These are phyloP conservation scores for Atkinsonella hypoxylon DNA, from an alignment of 2,329 filamentous ascomycete species.

Conservation along the genomic window DNA sequence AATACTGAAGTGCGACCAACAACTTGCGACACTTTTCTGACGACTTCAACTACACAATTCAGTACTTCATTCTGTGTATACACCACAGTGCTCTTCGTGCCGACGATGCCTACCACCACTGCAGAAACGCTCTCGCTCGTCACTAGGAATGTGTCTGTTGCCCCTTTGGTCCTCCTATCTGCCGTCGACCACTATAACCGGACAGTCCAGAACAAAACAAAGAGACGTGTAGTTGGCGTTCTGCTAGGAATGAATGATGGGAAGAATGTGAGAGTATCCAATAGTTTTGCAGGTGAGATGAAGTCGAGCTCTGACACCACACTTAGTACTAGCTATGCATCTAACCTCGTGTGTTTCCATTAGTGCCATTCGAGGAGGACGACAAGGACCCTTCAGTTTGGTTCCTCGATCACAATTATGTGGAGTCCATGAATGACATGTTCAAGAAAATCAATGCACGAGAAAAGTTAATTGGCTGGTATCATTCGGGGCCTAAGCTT, in stretches of 20 bases:
- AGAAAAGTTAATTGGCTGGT: constrained; percentile 99
- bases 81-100: neutral
- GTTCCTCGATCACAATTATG: constrained; percentile 99
- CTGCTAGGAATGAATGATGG: constrained; percentile 92
- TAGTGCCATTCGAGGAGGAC: constrained; percentile 97
- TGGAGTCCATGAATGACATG: constrained; percentile 99
- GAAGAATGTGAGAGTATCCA: constrained; percentile 91
- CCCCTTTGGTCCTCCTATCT: constrained; percentile 92
- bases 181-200: constrained; percentile 98
- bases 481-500: constrained; percentile 95
- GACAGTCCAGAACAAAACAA: constrained; percentile 73
- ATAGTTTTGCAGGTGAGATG: constrained; percentile 83
- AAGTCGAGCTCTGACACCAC: neutral
- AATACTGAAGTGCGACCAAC: neutral
- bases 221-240: constrained; percentile 84
- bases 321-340: too few species aligned
- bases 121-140: constrained; percentile 93
- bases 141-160: constrained; percentile 89
- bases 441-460: constrained; percentile 99
- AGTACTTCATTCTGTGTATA: neutral
- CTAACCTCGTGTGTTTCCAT: constrained; percentile 8
- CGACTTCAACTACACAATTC: neutral
- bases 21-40: neutral
- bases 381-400: constrained; percentile 97
- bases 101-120: constrained; percentile 85